Percentiles rank a stretch among this genome's conserved stretches.
These are phyloP conservation scores for Primulina eburnea DNA, from an alignment of 257 asterid genomes.

Conservation along the genomic window DNA sequence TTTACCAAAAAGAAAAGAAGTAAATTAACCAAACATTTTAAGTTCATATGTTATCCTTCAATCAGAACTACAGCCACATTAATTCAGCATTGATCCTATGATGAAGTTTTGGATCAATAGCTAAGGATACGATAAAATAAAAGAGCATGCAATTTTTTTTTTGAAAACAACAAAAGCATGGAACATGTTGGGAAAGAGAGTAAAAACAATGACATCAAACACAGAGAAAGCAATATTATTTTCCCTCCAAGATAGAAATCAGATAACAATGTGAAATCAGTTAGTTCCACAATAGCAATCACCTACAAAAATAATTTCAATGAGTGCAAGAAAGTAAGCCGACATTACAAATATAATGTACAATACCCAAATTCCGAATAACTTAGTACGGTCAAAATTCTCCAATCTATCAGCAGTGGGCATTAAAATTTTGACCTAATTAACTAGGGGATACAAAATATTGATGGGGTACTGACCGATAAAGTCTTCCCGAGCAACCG, in stretches of 20 bases:
- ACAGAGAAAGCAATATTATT: neutral
- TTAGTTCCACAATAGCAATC: neutral
- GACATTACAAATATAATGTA: neutral
- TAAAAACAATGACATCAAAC: neutral
- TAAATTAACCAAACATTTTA: neutral
- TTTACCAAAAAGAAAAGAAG: neutral
- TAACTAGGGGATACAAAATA: neutral
- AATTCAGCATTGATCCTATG: neutral
- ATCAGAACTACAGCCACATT: neutral
- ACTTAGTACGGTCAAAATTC: neutral
- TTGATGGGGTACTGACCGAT: neutral
- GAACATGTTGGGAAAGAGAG: neutral
- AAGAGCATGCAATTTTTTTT: neutral
- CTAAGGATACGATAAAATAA: neutral
- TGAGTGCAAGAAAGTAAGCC: neutral
- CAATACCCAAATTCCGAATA: neutral
- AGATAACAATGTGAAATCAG: neutral
- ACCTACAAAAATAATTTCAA: neutral
- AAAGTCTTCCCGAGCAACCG: neutral
- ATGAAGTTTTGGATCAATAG: neutral
- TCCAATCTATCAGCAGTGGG: neutral
- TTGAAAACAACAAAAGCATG: neutral
- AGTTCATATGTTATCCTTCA: neutral
- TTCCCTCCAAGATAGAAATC: neutral
- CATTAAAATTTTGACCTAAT: neutral